phyloP scores from a whole-genome alignment of 805 yeast genomes.

The Spathaspora sp. region DNA sequence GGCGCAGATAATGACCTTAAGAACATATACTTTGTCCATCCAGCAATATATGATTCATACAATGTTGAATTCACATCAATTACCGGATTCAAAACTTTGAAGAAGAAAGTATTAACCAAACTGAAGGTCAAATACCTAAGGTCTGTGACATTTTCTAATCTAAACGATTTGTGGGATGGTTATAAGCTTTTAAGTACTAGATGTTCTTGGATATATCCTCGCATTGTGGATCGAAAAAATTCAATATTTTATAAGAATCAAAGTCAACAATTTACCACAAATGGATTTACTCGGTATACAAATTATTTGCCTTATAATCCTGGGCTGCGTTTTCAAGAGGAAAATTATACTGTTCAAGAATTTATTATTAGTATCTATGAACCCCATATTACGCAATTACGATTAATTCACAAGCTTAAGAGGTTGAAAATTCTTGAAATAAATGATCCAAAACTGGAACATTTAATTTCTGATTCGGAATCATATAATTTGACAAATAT shows the following conservation, averaged over 20 bases:
- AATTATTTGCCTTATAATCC: background rate
- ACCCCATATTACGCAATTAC: background rate
- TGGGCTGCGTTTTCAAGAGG: background rate
- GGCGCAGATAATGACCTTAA: background rate
- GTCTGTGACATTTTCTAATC: background rate
- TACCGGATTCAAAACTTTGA: background rate
- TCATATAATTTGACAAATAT: background rate
- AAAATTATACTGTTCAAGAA: background rate
- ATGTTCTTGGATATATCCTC: background rate
- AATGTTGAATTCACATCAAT: background rate
- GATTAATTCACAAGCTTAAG: background rate
- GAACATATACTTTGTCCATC: background rate
- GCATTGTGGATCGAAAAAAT: background rate
- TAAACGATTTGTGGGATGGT: background rate
- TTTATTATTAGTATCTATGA: background rate
- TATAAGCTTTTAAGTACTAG: background rate
- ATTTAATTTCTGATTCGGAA: background rate
- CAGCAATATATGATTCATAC: background rate
- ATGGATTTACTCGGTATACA: background rate
- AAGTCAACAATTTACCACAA: background rate
- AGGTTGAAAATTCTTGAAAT: background rate
- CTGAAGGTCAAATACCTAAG: background rate
- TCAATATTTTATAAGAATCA: background rate
- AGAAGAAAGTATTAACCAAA: background rate
- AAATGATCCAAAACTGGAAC: background rate